Base-by-base conservation (phyloP, 148 eudicot genomes). In the Amaranthus cruentus region DNA sequence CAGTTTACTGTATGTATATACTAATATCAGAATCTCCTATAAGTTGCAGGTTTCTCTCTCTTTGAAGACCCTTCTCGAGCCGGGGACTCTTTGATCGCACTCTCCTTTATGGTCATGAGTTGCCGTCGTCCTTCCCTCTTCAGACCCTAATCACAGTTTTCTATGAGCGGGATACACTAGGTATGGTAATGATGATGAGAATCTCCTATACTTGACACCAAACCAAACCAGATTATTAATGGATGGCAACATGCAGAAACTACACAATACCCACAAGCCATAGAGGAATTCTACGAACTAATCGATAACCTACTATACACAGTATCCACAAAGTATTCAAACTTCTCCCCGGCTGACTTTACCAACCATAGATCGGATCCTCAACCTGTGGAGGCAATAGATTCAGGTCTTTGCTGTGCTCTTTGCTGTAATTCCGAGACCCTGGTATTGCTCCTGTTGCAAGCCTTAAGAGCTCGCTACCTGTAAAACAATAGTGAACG, bases 301-400 rank as follows among this genome's bases (percentile, higher is more conserved):
- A 28, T 28, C 12, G 58, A 18, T 53, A 68, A 28, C 52, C 67
- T 60, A 69, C 55, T 49, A 59, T 71, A 69, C 78, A 69, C 56
- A 28, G 38, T 76, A 80, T 80, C 38, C 38, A 28, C 38, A 28
- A 28, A 1, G 50, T 21, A 46, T 71, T 14, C 63, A n/a, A 18
- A 43, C 14, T 3, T 14, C 66, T 57, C 28, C 47, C 4, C 57
- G 14, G 66, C 44, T n/a, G 42, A 47, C 58, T 46, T 78, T 89
- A 94, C 98, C 98, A 94, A 54, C 92, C 91, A 82, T 91, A 95
- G 3, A 91, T 80, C 9, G 98, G 98, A 69, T 85, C 82, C 74
- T 87, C 89, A 50, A 95, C 96, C 70, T 88, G 92, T 6, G 99
- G 97, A 65, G 99, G 97, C 87, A 95, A 81, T 60, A 95, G 89